Percentiles rank a stretch among this genome's conserved stretches.
Evolutionary conservation across 2,329 filamentous ascomycete genomes (phyloP).

Genomic region (Gremmenia infestans): DNA sequence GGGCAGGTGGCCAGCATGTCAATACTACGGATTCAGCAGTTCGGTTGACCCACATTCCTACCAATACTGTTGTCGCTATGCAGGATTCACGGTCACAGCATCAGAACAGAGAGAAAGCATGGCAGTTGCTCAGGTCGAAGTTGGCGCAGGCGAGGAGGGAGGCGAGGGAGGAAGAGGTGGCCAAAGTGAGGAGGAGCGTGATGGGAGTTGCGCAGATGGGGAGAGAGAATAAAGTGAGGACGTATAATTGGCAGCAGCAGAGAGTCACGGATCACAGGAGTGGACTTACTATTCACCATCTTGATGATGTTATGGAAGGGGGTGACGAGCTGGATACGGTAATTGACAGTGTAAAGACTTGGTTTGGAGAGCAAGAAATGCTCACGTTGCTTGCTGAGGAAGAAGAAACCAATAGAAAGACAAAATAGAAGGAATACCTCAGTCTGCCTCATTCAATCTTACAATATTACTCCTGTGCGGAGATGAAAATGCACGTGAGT

Average conservation of each 20-base stretch:
- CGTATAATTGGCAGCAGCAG: constrained; percentile 68
- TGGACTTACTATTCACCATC: constrained; percentile 58
- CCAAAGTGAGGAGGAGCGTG: constrained; percentile 69
- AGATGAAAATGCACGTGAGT: neutral
- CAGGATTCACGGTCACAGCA: constrained; percentile 90
- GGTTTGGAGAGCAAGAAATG: constrained; percentile 63
- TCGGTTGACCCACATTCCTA: constrained; percentile 84
- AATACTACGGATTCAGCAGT: constrained; percentile 98
- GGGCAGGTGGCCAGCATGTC: constrained; percentile 94
- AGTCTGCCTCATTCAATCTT: neutral
- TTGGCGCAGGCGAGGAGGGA: constrained; percentile 77
- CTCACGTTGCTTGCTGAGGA: constrained; percentile 52
- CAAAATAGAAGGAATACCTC: constrained; percentile 10
- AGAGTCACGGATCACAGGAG: constrained; percentile 69
- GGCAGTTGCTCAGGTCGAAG: constrained; percentile 76
- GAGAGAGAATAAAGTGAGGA: constrained; percentile 83
- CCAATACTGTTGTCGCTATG: constrained; percentile 81
- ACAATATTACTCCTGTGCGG: neutral
- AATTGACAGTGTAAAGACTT: constrained; percentile 63
- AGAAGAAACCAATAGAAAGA: constrained; percentile 26
- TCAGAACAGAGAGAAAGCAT: constrained; percentile 81
- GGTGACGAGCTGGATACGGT: constrained; percentile 57
- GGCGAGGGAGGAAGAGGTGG: constrained; percentile 75
- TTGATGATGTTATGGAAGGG: constrained; percentile 61
- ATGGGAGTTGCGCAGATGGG: constrained; percentile 78